Conservation (phyloP, 2,329 filamentous ascomycete species). For the Spiromastix sp. region DNA sequence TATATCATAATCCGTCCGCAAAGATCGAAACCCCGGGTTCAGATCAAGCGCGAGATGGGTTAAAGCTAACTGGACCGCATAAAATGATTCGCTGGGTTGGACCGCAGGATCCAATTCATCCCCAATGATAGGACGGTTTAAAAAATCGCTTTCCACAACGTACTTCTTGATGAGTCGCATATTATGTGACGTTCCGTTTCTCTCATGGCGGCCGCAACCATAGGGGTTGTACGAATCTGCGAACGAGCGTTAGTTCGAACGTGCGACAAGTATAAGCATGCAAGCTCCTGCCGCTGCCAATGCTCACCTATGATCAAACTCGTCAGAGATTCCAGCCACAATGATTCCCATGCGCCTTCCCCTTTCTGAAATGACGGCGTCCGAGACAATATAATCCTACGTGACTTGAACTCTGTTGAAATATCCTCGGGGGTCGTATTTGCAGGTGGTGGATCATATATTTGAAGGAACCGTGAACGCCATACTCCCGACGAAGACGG, state of each 20-base stretch:
- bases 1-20: conserved; percentile 24
- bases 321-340: conserved; percentile 23
- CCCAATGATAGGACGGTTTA: conserved; percentile 16
- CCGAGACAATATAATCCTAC: conserved; percentile 23
- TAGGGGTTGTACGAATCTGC: conserved; percentile 2
- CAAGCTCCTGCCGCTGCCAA: conserved; percentile 4
- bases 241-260: too few relatives aligned
- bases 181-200: background rate
- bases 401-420: conserved; percentile 24
- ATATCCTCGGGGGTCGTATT: conserved; percentile 16
- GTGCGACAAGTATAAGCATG: too few relatives aligned
- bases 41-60: conserved; percentile 25
- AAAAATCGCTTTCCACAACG: conserved; percentile 14
- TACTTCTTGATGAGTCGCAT: conserved; percentile 11
- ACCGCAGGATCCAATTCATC: conserved; percentile 12
- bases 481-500: conserved; percentile 23
- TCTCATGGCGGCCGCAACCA: background rate
- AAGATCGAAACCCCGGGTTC: conserved; percentile 14
- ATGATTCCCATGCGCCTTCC: conserved; percentile 15
- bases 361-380: conserved; percentile 18
- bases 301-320: conserved; percentile 16
- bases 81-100: conserved; percentile 9
- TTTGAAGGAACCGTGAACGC: conserved; percentile 21
- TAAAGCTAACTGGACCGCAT: conserved; percentile 19
- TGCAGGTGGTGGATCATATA: conserved; percentile 21